Evolutionary conservation across 148 eudicot species (phyloP), one percentile per base, ranked within the genome.

Genomic region (Talinum fruticosum): DNA sequence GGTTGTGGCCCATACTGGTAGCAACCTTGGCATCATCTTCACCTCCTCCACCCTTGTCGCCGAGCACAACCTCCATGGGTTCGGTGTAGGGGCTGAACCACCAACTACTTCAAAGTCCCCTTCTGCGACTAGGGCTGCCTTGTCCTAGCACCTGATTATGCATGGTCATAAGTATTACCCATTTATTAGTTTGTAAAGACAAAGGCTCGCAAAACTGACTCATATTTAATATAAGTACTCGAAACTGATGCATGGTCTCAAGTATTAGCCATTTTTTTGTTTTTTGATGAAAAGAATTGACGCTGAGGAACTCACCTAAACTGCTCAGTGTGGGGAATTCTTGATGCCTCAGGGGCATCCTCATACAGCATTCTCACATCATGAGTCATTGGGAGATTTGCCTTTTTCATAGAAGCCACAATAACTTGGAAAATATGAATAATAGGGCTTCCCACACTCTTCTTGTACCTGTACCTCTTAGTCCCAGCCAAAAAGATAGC

Each of bases 1-100:
- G 23, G 96, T 91, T 75, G 98, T 93, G 2, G 94, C 96, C 96
- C 98, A 93, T 6, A 90, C 76, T 4, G 96, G 98, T 26, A 91
- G 71, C 66, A 93, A 78, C 74, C 87, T 82, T 1, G 76, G 78
- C 92, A 93, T 87, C 96, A 90, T 91, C 75, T 93, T 93, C 67
- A 93, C 98, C 79, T 93, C 96, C 69, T 91, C 98, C 4, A 93
- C 89, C 36, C 80, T 80, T 15, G 98, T 93, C 24, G 93, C 88
- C 2, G 97, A 79, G 85, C 94, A 76, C 45, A 93, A 66, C 80
- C 83, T 93, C 97, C 97, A 96, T 26, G 94, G 96, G 74, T 93
- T 90, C 24, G 84, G 83, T 23, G 36, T 75, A 1, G 69, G 49
- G 30, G 34, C 24, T 2, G 71, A 59, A 15, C 71, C 79, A 32